Evolutionary conservation across 2,329 filamentous ascomycete species (phyloP).

Genomic region (Aspergillus viridinutans): DNA sequence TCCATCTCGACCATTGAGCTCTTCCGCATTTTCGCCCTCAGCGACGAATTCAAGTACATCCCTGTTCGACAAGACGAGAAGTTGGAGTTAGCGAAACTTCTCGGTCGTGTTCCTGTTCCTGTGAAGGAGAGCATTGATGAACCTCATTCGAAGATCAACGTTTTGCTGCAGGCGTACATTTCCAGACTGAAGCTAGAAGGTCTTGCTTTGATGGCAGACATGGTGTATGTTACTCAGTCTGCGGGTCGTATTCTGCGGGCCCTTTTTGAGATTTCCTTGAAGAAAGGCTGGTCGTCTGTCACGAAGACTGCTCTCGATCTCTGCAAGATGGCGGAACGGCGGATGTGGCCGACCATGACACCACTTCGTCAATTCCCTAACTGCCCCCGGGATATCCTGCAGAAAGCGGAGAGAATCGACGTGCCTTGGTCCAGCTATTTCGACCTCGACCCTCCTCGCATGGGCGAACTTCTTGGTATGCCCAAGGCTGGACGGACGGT

Average conservation of each 20-base stretch:
- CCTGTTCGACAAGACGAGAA: constrained; percentile 97
- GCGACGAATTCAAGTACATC: constrained; percentile 98
- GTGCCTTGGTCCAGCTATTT: constrained; percentile 93
- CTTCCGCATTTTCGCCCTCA: constrained; percentile 92
- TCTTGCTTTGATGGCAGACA: constrained; percentile 92
- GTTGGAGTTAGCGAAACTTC: constrained; percentile 85
- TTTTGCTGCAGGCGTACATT: constrained; percentile 92
- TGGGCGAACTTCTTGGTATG: constrained; percentile 90
- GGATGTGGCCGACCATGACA: constrained; percentile 99
- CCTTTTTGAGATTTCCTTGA: constrained; percentile 94
- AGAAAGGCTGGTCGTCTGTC: constrained; percentile 92
- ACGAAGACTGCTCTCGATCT: constrained; percentile 88
- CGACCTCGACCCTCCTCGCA: constrained; percentile 89
- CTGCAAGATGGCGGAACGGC: constrained; percentile 98
- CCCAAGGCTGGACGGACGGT: constrained; percentile 83
- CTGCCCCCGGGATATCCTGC: constrained; percentile 78
- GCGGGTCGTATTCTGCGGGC: constrained; percentile 93
- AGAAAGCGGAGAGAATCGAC: constrained; percentile 91
- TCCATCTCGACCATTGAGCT: constrained; percentile 91
- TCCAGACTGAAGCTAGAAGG: constrained; percentile 91
- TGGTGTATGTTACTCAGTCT: constrained; percentile 98
- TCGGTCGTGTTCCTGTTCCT: constrained; percentile 86
- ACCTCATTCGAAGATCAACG: constrained; percentile 96
- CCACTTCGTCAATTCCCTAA: constrained; percentile 84
- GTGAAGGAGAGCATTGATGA: constrained; percentile 98